Conservation (phyloP, 2,329 filamentous ascomycete genomes). For the Aspergillus persii region DNA sequence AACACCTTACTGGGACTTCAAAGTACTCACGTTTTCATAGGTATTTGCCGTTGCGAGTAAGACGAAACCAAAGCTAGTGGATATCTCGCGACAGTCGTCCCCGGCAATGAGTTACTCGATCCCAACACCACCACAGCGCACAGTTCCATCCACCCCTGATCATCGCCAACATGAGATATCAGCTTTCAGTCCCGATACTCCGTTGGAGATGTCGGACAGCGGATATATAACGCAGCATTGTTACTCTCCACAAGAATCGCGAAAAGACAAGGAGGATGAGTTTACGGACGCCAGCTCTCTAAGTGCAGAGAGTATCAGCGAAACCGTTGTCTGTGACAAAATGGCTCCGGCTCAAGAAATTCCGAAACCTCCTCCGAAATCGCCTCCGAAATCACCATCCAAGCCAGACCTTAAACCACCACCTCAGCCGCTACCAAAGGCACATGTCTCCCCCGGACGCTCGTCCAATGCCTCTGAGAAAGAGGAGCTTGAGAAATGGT, state of each 20-base stretch:
- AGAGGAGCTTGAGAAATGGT: conserved; percentile 30
- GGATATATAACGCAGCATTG: conserved; percentile 33
- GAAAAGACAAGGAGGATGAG: conserved; percentile 29
- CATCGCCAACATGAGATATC: conserved; percentile 36
- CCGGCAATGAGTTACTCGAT: conserved; percentile 25
- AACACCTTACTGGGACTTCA: background rate
- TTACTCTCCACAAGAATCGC: conserved; percentile 24
- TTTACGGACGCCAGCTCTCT: conserved; percentile 28
- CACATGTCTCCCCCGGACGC: conserved; percentile 15
- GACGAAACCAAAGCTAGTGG: conserved; percentile 37
- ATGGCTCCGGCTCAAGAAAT: conserved; percentile 17
- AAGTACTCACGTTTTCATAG: conserved; percentile 18
- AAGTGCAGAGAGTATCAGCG: conserved; percentile 25
- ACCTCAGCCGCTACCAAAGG: conserved; percentile 14
- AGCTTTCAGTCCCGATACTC: conserved; percentile 41
- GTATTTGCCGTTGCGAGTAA: conserved; percentile 36
- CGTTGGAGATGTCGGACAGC: conserved; percentile 35
- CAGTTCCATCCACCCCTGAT: conserved; percentile 36
- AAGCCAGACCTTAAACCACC: conserved; percentile 22
- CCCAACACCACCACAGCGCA: conserved; percentile 24
- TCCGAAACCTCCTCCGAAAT: conserved; percentile 19
- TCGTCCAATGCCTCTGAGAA: conserved; percentile 27
- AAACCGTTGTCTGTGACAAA: conserved; percentile 25
- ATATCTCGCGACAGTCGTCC: conserved; percentile 38
- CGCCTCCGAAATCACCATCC: conserved; percentile 11